Evolutionary conservation across 768 basidiomycete species (phyloP), one percentile per base, ranked within the genome.

Genomic region (Wakefieldia striispora): DNA sequence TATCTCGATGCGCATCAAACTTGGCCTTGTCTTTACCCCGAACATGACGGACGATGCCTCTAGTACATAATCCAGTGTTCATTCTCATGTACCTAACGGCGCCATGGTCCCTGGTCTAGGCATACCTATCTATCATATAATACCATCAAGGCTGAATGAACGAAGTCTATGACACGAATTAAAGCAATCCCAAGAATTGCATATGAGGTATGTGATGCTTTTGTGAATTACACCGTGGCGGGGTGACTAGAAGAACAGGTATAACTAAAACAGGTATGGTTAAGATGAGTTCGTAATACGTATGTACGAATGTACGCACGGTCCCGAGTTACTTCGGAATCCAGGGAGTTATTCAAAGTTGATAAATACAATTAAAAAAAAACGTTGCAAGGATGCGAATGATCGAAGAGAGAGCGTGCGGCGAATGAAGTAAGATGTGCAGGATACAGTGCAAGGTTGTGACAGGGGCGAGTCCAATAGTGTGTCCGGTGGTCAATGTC

Each of bases 311-410:
- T 40, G 49, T 53, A 43, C 43, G 38, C 45, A 35, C 41, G 55
- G 55, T 59, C 50, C 58, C 53, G 43, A 56, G 36, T 40, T 47
- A 37, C 34, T 46, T 51, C 51, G 42, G 47, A 53, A 49, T 46
- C 39, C 47, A 33, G 33, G 43, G 39, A 49, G 36, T 52, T 50
- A 65, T 27, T 44, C 48, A 52, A 58, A 33, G 19, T 21, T 42
- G 39, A 47, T 63, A 66, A 33, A 55, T 56, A 63, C 45, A 61
- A 54, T 29, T 47, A 61, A 58, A 57, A 55, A 43, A 41, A 20
- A 46, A 35, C 8, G 48, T 40, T 39, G 41, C 33, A 33, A 33
- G 16, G 33, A 33, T 33, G 33, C 33, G 33, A 33, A 33, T 33
- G 10, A 13, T 43, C 21, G 33, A 35, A 24, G 37, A 51, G 47